Evolutionary conservation across 2,329 filamentous ascomycete genomes (phyloP), one percentile per base, ranked within the genome.

Genomic region (Graphilbum sp.): DNA sequence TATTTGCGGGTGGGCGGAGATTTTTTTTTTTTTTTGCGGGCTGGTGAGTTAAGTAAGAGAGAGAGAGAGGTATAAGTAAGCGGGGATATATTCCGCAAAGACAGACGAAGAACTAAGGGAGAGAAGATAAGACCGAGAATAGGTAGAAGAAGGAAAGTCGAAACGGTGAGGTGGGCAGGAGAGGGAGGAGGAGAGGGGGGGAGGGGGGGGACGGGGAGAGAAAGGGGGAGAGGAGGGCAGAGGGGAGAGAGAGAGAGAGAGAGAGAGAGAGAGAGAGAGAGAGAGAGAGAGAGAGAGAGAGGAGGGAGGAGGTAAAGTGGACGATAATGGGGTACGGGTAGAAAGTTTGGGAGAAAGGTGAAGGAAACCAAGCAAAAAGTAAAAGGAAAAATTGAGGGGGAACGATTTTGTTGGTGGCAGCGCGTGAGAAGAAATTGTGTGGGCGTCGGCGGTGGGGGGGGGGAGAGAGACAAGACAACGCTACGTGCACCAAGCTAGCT

Each of bases 191-290:
- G 41, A 44, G 39, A 40, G 41, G 40, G 45, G 43, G 45, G 27
- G 16, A 36, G 44, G 41, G 38, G 47, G 40, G 35, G 42, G 40
- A 46, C 41, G 34, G 43, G 40, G 44, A 40, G 36, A 37, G 41
- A 41, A 36, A 31, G 15, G 13, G 21, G 45, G 42, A 30, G 40
- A 45, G 42, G 41, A 34, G 35, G 41, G 35, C 40, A 43, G 40
- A 36, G 47, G 41, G 24, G 18, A n/a, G 39, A 23, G 17, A 4
- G 34, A 39, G 18, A 33, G 31, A 16, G 35, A 36, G 23, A 44
- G 43, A 42, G 39, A 45, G 44, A 43, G 35, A 38, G 45, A 46
- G 42, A 41, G 38, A 43, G 46, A 47, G 44, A 48, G 36, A 42
- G 33, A 16, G 37, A 19, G 29, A 27, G 23, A 21, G 15, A 37